phyloP scores from a whole-genome alignment of 441 rosid genomes.

The Omphalea diandra region DNA sequence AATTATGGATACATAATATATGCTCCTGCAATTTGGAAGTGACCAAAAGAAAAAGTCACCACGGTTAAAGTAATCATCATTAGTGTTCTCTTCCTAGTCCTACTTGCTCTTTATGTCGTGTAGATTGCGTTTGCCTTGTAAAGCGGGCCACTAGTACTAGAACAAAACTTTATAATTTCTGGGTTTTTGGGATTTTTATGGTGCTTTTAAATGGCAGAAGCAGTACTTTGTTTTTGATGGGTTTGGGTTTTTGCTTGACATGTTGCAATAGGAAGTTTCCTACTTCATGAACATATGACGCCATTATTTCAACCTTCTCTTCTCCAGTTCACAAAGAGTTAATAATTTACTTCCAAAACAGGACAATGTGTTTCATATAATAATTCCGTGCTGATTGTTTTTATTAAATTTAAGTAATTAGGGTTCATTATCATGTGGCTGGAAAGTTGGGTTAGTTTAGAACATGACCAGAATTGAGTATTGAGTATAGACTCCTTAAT shows the following conservation, averaged over 20 bases:
- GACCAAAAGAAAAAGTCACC: conserved; percentile 37
- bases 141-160: not conserved
- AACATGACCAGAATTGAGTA: no score
- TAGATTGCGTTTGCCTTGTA: conserved; percentile 4
- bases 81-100: not conserved
- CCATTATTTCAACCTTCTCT: not conserved
- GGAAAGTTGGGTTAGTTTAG: no score
- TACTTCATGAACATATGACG: conserved; percentile 14
- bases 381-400: no score
- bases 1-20: conserved; percentile 18
- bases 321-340: not conserved
- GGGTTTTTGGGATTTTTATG: conserved; percentile 17
- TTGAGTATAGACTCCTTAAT: not conserved
- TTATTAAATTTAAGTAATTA: no score
- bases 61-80: conserved; percentile 22
- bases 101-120: no score
- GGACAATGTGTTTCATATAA: not conserved
- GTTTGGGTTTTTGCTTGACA: conserved; percentile 17
- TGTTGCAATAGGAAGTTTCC: conserved; percentile 24
- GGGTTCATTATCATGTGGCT: no score
- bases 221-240: not conserved
- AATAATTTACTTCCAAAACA: not conserved
- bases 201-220: not conserved
- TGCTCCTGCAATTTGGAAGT: conserved; percentile 29
- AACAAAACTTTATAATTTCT: not conserved